A percentile compares a stretch with the other conserved stretches of the same genome.
These are phyloP conservation scores for Cucumis cinereus DNA, from an alignment of 306 rosid genomes.

Conservation along the genomic window DNA sequence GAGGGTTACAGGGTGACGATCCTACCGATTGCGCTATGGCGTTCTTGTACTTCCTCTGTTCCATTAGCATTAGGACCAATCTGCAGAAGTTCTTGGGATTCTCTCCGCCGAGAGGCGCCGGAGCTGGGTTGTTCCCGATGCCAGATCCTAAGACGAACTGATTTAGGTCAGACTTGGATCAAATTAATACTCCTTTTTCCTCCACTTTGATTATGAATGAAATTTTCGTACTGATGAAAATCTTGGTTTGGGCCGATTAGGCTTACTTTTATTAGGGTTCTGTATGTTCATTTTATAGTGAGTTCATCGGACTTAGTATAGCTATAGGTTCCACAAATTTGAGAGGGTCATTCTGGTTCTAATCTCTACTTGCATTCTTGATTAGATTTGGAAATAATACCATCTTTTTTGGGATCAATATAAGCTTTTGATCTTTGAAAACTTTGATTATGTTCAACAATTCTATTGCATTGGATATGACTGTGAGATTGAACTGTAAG, in stretches of 20 bases:
- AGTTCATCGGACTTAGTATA: neutral
- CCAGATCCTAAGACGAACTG: conserved; percentile 94
- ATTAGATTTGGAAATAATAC: neutral
- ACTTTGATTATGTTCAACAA: neutral
- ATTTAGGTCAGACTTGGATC: conserved; percentile 9
- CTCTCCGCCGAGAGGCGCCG: conserved; percentile 83
- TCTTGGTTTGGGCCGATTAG: conserved; percentile 1
- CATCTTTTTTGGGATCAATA: neutral
- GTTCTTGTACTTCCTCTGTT: conserved; percentile 84
- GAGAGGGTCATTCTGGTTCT: neutral
- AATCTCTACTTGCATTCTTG: conserved; percentile 2
- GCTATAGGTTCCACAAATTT: neutral
- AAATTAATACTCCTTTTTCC: neutral
- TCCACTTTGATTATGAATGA: neutral
- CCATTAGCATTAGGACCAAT: conserved; percentile 87
- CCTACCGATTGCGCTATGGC: conserved; percentile 96
- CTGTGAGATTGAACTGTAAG: neutral
- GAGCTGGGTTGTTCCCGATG: conserved; percentile 79
- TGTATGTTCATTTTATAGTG: neutral
- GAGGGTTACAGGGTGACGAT: conserved; percentile 80
- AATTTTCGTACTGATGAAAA: neutral
- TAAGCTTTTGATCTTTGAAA: neutral
- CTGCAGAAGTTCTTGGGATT: conserved; percentile 93
- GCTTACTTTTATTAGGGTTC: conserved; percentile 1
- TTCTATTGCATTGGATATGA: neutral